These are phyloP conservation scores for Fragaria ananassa DNA, from an alignment of 306 rosid genomes.

Conservation along the genomic window DNA sequence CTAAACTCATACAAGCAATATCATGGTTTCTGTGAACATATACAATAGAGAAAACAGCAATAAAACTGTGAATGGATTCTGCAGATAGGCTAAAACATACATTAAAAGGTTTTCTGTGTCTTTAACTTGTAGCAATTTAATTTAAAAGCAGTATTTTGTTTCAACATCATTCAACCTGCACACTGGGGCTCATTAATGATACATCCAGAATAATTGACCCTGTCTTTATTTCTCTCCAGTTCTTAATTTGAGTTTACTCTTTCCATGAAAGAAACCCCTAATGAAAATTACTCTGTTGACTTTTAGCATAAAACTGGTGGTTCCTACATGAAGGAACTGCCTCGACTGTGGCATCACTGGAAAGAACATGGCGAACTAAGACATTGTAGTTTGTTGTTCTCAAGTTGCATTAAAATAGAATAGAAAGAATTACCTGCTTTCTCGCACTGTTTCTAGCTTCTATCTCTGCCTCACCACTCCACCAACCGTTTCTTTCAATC, in stretches of 20 bases:
- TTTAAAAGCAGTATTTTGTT: background rate
- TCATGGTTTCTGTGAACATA: background rate
- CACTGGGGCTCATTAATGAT: background rate
- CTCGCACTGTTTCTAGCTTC: constrained; percentile 56
- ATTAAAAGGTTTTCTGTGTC: background rate
- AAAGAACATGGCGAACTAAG: background rate
- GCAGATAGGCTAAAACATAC: background rate
- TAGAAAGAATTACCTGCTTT: constrained; percentile 48
- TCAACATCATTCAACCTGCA: background rate
- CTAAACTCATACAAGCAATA: background rate
- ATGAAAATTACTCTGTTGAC: background rate
- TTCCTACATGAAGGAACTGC: background rate
- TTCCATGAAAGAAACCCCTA: background rate
- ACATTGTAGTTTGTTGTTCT: background rate
- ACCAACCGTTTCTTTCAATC: constrained; percentile 86
- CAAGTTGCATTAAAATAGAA: constrained; percentile 4
- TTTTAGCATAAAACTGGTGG: background rate
- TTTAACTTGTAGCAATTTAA: background rate
- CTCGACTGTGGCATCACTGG: background rate
- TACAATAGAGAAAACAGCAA: background rate
- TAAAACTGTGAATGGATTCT: background rate
- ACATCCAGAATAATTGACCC: background rate
- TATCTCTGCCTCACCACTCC: constrained; percentile 59
- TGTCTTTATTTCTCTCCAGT: background rate
- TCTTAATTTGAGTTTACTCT: background rate